Percentiles rank a stretch among this genome's conserved stretches.
Conservation (phyloP, 176 grass and related monocot genomes). For the Oryza glumipatula region DNA sequence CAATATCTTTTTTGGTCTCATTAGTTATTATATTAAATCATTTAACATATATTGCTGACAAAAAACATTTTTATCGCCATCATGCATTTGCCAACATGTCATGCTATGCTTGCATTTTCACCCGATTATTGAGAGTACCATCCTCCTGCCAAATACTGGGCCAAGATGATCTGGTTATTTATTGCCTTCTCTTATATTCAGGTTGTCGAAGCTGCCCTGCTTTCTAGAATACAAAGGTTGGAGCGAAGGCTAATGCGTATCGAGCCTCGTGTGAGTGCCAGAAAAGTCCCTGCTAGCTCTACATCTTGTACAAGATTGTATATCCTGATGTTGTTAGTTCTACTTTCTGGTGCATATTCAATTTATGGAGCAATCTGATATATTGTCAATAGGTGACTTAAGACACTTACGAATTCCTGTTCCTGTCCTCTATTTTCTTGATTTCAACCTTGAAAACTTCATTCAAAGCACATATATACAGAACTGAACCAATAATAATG, state of each 20-base stretch:
- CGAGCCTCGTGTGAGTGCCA: slow-evolving; percentile 89
- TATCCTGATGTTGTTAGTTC: neutral
- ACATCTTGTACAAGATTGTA: slow-evolving; percentile 6
- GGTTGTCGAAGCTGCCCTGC: slow-evolving; percentile 96
- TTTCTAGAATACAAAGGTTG: slow-evolving; percentile 90
- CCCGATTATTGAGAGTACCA: neutral
- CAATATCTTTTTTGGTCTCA: neutral
- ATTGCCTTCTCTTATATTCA: slow-evolving; percentile 39
- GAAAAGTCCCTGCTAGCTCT: slow-evolving; percentile 34
- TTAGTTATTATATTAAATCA: neutral
- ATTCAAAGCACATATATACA: slow-evolving; percentile 1
- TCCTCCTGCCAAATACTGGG: neutral
- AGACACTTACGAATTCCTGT: neutral
- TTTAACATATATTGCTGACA: slow-evolving; percentile 4
- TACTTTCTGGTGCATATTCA: neutral
- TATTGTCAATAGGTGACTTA: slow-evolving; percentile 8
- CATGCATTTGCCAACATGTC: neutral
- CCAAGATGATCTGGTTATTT: slow-evolving; percentile 26
- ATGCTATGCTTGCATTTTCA: slow-evolving; percentile 11
- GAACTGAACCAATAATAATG: slow-evolving; percentile 14
- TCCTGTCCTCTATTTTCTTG: slow-evolving; percentile 4
- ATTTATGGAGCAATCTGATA: neutral
- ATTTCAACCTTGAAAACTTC: slow-evolving; percentile 16
- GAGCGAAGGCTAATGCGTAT: slow-evolving; percentile 86
- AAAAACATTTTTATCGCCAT: slow-evolving; percentile 21